A percentile compares a stretch with the other conserved stretches of the same genome.
Evolutionary conservation across 1,284 basidiomycete species (phyloP).

Genomic region (Lignosus rhinocerotis): DNA sequence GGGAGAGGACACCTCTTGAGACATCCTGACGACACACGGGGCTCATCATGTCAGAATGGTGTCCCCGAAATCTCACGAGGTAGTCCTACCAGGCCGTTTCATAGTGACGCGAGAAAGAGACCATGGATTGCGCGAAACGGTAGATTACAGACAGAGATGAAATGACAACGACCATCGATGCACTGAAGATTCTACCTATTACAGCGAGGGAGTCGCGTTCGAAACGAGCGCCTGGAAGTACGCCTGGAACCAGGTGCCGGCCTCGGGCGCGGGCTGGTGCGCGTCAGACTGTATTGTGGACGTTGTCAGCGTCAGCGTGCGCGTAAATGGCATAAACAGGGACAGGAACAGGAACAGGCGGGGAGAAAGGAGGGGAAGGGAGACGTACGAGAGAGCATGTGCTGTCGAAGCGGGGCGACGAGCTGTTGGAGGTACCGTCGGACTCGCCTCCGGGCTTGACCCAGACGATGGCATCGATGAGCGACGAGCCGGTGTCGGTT

Average conservation of each 20-base stretch:
- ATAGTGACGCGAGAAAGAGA: slow-evolving; percentile 3
- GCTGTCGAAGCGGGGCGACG: slow-evolving; percentile 56
- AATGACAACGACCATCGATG: slow-evolving; percentile 1
- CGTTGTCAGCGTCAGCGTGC: neutral
- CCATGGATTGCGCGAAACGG: slow-evolving; percentile 13
- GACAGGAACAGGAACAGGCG: neutral
- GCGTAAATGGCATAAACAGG: neutral
- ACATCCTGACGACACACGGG: neutral
- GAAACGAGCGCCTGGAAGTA: slow-evolving; percentile 58
- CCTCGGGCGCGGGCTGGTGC: slow-evolving; percentile 56
- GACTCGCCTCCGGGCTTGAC: slow-evolving; percentile 70
- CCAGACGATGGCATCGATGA: slow-evolving; percentile 67
- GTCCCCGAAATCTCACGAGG: neutral
- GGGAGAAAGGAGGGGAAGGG: neutral
- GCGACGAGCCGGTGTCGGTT: slow-evolving; percentile 50
- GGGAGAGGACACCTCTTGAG: neutral
- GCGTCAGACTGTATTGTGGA: slow-evolving; percentile 45
- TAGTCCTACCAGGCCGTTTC: neutral
- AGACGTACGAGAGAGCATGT: slow-evolving; percentile 50
- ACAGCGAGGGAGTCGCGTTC: slow-evolving; percentile 56
- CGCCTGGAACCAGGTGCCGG: slow-evolving; percentile 64
- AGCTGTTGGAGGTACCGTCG: slow-evolving; percentile 63
- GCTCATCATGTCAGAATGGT: neutral
- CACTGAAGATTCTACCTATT: slow-evolving; percentile 21
- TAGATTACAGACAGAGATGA: slow-evolving; percentile 18